Percentiles rank a stretch among this genome's conserved stretches.
These are phyloP conservation scores for Silene coronaria DNA, from an alignment of 179 eudicot species.

Conservation along the genomic window DNA sequence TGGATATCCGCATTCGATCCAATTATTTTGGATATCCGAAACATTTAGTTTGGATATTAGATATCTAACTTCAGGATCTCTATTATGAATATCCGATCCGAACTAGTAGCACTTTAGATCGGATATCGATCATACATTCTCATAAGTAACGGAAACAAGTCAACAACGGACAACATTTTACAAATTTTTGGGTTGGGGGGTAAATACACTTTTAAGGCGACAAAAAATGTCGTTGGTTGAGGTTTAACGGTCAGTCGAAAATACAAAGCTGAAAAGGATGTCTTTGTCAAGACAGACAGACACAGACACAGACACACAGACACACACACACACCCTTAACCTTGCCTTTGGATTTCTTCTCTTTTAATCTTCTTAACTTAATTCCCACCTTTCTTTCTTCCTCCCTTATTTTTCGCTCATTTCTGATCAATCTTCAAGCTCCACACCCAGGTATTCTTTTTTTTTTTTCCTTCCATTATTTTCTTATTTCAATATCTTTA, in stretches of 20 bases:
- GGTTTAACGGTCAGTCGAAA: conserved; percentile 36
- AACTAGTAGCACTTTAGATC: too few species aligned
- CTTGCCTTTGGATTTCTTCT: conserved; percentile 15
- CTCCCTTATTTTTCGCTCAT: conserved; percentile 25
- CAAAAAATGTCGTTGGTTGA: conserved; percentile 22
- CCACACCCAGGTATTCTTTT: conserved; percentile 23
- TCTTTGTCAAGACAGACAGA: conserved; percentile 15
- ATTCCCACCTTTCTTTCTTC: conserved; percentile 8
- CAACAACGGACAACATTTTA: too few species aligned
- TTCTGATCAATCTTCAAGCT: conserved; percentile 21
- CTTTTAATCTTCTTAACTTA: conserved; percentile 7
- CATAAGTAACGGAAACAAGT: too few species aligned
- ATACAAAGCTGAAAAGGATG: conserved; percentile 9
- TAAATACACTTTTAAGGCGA: not conserved
- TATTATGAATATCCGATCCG: too few species aligned
- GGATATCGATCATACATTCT: too few species aligned
- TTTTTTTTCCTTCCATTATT: not conserved
- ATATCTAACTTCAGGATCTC: too few species aligned
- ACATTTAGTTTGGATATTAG: too few species aligned
- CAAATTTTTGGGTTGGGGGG: too few species aligned
- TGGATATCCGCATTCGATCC: too few species aligned
- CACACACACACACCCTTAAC: not conserved
- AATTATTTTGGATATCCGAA: too few species aligned
- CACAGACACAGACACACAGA: too few species aligned
- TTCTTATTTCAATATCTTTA: not conserved